Base-by-base conservation (phyloP, 257 asterid species). In the Nicotiana attenuata region DNA sequence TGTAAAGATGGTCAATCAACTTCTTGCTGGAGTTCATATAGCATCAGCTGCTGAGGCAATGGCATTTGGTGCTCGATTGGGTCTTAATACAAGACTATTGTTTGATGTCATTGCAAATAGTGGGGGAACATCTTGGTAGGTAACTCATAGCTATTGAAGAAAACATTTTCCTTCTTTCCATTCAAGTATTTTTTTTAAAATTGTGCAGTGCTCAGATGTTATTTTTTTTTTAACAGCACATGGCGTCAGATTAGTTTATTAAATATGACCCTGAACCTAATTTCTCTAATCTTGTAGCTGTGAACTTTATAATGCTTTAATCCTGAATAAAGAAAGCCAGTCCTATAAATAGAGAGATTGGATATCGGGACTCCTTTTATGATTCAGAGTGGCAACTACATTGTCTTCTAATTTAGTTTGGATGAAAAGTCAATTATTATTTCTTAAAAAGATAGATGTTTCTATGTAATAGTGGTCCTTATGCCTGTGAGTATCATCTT, bases 1-100 rank as follows among this genome's bases (percentile, higher is more conserved):
- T 75, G 95, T 96, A 63, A 96, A 96, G 91, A 96, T 96, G 99
- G 90, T 96, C 88, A 96, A 96, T 87, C 99, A 96, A 85, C 91
- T 96, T 84, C 99, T 96, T 84, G 99, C 99, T 87, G 99, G 99
- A 86, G 98, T 96, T 86, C 99, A 96, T 86, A 96, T 96, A 81
- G 97, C 98, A 85, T 90, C 99, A 83, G 93, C 98, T 65, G 99
- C 99, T 24, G 99, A 96, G 91, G 99, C 98, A 59, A 87, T 96
- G 89, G 97, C 98, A 79, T 92, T 92, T 80, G 97, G 94, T 76
- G 98, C 99, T 82, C 96, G 95, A 84, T 67, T 94, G 89, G 97
- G 98, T 82, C 96, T 96, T 65, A 87, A 90, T 80, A 92, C 98
- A 11, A 90, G 93, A 86, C 83, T 92, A 81, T 63, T 96, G 90